A percentile compares a stretch with the other conserved stretches of the same genome.
These are phyloP conservation scores for Bipolaris cookei DNA, from an alignment of 2,329 filamentous ascomycete genomes.

Conservation along the genomic window DNA sequence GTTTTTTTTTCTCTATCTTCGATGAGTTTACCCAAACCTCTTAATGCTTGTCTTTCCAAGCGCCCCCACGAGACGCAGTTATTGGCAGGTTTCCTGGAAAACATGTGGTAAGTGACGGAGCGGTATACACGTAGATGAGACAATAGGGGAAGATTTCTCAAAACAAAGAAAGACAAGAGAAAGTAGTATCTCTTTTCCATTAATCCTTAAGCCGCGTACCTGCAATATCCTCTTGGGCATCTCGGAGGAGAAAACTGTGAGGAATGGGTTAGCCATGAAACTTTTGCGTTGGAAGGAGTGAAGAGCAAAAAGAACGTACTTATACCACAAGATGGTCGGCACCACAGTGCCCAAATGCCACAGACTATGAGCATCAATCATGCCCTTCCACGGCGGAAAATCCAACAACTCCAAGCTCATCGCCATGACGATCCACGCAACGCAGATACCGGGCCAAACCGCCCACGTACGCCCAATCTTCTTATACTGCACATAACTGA, in stretches of 20 bases:
- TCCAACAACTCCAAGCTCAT: constrained; percentile 97
- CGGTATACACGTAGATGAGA: constrained; percentile 7
- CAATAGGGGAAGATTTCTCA: too few species aligned
- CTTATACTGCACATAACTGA: constrained; percentile 76
- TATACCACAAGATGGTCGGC: constrained; percentile 91
- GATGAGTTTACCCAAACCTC: not conserved
- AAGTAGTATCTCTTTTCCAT: constrained; percentile 38
- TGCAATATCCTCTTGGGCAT: constrained; percentile 81
- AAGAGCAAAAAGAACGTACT: constrained; percentile 65
- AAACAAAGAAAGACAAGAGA: not conserved
- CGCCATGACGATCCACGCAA: constrained; percentile 87
- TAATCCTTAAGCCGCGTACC: constrained; percentile 72
- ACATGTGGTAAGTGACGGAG: constrained; percentile 29
- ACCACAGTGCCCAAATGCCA: constrained; percentile 95
- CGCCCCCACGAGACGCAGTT: constrained; percentile 1
- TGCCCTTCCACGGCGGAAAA: constrained; percentile 82
- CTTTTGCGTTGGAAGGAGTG: not conserved
- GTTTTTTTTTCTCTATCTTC: too few species aligned
- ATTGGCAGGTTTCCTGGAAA: constrained; percentile 24
- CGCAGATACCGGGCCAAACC: constrained; percentile 86
- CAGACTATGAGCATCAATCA: constrained; percentile 89
- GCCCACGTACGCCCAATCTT: constrained; percentile 78
- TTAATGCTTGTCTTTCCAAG: constrained; percentile 13
- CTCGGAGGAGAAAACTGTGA: constrained; percentile 80
- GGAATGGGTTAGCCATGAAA: not conserved